These are phyloP conservation scores for Metarhizium robertsii DNA, from an alignment of 2,329 filamentous ascomycete genomes.

Conservation along the genomic window DNA sequence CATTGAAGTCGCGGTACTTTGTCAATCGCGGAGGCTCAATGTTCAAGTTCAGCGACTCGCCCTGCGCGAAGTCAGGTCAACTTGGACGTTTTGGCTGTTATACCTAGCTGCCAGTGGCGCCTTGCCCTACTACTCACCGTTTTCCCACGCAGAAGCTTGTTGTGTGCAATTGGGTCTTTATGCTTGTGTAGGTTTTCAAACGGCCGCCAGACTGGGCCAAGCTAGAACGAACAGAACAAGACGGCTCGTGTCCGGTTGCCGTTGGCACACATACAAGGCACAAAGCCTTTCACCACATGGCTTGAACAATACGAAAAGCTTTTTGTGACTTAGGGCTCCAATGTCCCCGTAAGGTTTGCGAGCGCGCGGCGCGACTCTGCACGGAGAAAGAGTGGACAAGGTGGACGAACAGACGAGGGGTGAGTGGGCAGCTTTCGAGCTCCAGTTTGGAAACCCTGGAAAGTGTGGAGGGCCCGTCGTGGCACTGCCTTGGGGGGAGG, in stretches of 20 bases:
- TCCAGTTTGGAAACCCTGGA: not conserved
- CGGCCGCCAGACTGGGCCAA: constrained; percentile 1
- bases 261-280: not conserved
- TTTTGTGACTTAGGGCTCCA: not conserved
- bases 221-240: not conserved
- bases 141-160: not conserved
- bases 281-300: not conserved
- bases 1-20: too few relatives aligned
- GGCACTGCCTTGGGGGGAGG: not conserved
- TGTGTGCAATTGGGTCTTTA: not conserved
- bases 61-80: not conserved
- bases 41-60: too few relatives aligned
- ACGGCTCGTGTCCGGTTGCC: not conserved
- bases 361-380: not conserved
- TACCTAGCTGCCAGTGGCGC: not conserved
- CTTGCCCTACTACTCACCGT: not conserved
- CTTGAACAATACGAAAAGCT: not conserved
- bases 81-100: too few relatives aligned
- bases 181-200: not conserved
- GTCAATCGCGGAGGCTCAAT: too few relatives aligned
- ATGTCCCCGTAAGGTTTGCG: not conserved
- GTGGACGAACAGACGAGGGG: too few relatives aligned
- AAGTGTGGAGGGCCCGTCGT: not conserved
- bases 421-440: not conserved
- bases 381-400: not conserved